A percentile compares a stretch with the other conserved stretches of the same genome.
These are phyloP conservation scores for Nemania diffusa DNA, from an alignment of 2,329 filamentous ascomycete species.

Conservation along the genomic window DNA sequence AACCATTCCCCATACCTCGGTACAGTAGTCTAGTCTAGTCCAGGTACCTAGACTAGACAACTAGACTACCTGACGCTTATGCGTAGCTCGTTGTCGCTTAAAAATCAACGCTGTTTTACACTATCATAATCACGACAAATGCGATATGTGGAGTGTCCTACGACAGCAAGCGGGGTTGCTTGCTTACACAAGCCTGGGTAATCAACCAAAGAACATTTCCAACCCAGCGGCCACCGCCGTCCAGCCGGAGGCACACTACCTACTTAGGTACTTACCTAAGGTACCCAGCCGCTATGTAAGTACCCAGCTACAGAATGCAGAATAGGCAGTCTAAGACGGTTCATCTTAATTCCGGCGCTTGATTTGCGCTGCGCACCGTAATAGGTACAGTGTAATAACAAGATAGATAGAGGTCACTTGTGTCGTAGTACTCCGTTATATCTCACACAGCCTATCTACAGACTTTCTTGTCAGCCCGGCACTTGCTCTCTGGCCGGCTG, in stretches of 20 bases:
- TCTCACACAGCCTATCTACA: constrained; percentile 10
- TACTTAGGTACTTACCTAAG: background rate
- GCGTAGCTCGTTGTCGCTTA: constrained; percentile 4
- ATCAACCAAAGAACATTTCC: constrained; percentile 30
- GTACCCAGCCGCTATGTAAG: background rate
- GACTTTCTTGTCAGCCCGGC: constrained; percentile 17
- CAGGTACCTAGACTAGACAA: background rate
- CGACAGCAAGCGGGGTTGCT: constrained; percentile 15
- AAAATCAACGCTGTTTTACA: constrained; percentile 6
- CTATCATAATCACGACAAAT: constrained; percentile 10
- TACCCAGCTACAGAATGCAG: no score
- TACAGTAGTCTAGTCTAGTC: background rate
- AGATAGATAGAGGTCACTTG: background rate
- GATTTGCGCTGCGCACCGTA: background rate
- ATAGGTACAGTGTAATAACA: background rate
- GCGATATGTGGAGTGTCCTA: background rate
- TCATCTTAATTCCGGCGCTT: constrained; percentile 22
- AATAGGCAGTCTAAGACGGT: background rate
- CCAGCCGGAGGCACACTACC: background rate
- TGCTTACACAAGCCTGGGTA: constrained; percentile 47
- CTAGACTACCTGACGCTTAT: background rate
- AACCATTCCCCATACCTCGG: background rate
- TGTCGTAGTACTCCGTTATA: background rate
- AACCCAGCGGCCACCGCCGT: background rate
- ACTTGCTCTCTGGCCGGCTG: constrained; percentile 27